Conservation (phyloP, 257 asterid genomes). For the Ballota nigra region DNA sequence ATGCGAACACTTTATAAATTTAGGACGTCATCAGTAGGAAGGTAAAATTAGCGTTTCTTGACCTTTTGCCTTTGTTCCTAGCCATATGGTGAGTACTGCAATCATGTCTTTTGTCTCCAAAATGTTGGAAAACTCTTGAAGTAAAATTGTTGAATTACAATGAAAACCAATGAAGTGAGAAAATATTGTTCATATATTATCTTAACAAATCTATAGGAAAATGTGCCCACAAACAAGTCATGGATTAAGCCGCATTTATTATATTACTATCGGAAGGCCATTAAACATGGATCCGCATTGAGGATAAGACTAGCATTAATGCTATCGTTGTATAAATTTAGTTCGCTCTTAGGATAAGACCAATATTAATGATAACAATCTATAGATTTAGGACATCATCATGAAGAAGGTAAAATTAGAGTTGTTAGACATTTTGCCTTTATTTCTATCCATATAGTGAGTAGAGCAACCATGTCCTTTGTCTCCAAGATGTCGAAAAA, state of each 20-base stretch:
- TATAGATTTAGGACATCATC: no score
- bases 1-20: constrained; percentile 19
- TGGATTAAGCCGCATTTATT: neutral
- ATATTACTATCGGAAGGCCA: no score
- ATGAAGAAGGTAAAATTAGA: no score
- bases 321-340: no score
- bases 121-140: neutral
- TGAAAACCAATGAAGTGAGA: neutral
- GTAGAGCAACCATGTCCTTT: no score
- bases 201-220: constrained; percentile 10
- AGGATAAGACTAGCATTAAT: no score
- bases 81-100: constrained; percentile 1
- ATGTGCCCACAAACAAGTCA: neutral
- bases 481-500: no score
- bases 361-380: no score
- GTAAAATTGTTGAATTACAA: constrained; percentile 9
- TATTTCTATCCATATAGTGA: no score
- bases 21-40: constrained; percentile 5
- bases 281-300: no score
- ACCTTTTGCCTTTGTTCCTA: constrained; percentile 7
- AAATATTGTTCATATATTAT: constrained; percentile 8
- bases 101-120: constrained; percentile 8
- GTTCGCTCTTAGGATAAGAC: no score
- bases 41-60: constrained; percentile 7
- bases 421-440: no score